Percentiles rank a stretch among this genome's conserved stretches.
These are phyloP conservation scores for Hypholoma fasciculare DNA, from an alignment of 768 basidiomycete genomes.

Conservation along the genomic window DNA sequence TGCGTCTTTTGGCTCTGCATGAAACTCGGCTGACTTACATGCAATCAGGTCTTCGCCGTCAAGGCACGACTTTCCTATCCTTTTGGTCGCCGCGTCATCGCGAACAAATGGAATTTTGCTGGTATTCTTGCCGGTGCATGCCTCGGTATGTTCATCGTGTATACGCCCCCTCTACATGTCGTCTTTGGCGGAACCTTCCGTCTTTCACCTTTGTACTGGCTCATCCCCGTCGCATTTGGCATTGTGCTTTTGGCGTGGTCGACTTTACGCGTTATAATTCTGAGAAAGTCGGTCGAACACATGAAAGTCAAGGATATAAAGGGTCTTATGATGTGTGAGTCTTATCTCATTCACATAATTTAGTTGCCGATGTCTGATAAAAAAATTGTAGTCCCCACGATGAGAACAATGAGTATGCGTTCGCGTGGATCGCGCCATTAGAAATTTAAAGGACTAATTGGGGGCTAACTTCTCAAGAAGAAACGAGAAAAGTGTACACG, in stretches of 20 bases:
- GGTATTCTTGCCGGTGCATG: conserved; percentile 63
- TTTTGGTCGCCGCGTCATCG: conserved; percentile 56
- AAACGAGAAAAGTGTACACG: no score
- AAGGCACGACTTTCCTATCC: conserved; percentile 64
- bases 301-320: conserved; percentile 63
- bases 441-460: neutral
- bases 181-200: conserved; percentile 64
- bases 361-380: neutral
- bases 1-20: conserved; percentile 21
- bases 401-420: conserved; percentile 64
- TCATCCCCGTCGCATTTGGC: conserved; percentile 64
- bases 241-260: conserved; percentile 56
- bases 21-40: neutral
- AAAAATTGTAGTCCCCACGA: conserved; percentile 54
- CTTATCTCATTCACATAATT: neutral
- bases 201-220: conserved; percentile 66
- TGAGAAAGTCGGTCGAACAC: conserved; percentile 55
- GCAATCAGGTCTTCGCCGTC: conserved; percentile 57
- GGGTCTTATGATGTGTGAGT: conserved; percentile 73
- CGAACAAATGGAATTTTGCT: conserved; percentile 64
- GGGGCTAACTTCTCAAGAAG: no score
- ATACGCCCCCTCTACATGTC: conserved; percentile 67
- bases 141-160: conserved; percentile 67
- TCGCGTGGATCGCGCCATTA: conserved; percentile 32
- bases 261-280: conserved; percentile 55